Base-by-base conservation (phyloP, 2,329 filamentous ascomycete genomes). In the Aspergillus hortae region DNA sequence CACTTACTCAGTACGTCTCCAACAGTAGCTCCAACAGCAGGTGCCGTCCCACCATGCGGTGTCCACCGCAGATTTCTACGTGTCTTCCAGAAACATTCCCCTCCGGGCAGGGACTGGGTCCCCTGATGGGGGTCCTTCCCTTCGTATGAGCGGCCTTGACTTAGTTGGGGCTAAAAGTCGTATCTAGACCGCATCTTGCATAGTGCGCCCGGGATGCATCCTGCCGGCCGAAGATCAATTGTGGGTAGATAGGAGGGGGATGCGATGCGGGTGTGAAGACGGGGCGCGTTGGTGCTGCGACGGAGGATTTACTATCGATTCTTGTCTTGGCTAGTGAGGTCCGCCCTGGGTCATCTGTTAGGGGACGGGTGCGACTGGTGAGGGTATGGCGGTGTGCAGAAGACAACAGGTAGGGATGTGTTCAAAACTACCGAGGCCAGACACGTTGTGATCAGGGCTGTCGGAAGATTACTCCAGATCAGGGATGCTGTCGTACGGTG, bases 1-100 rank as follows among this genome's bases (percentile, higher is more conserved):
- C 23, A 23, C 23, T 30, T 30, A 11, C 27, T 30, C 27, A 30
- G 23, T 30, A 11, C 27, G 7, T 30, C 27, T 30, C 27, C 27
- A 30, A 30, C 27, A 4, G 27, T 7, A 30, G 6, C 27, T 30
- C 27, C 27, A 30, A 30, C 27, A 9, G 6, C 27, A 30, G 6
- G 23, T 23, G 6, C 27, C 7, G 27, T 30, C 27, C 27, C 27
- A 30, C 27, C 27, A 11, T 30, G 27, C 27, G 23, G 27, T 30
- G 27, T 30, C 27, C 27, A 30, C 27, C 27, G 27, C 27, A 30
- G 27, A 30, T 36, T 56, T 56, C 58, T 60, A 55, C 58, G 56
- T 44, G 41, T 48, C 59, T 61, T 61, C 59, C 53, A 60, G 59
- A 61, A 61, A 46, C 30, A 52, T 60, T 52, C 55, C 51, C 33